Conservation (phyloP, 305 asterid species). For the Stenogyne calaminthoides region DNA sequence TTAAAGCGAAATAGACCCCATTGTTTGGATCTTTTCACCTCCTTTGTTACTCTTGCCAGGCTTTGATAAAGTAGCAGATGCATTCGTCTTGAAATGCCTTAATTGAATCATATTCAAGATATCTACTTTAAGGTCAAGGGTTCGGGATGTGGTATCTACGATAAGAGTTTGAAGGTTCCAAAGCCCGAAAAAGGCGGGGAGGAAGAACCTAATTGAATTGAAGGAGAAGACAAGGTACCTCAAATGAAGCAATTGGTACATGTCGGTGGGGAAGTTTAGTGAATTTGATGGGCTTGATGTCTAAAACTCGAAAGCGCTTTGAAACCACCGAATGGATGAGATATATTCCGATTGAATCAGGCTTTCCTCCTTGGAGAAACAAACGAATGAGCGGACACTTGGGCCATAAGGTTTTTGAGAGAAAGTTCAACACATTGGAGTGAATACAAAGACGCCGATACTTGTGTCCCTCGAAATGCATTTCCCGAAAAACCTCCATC, state of each 20-base stretch:
- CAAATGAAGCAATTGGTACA: too few species aligned
- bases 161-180: constrained; percentile 50
- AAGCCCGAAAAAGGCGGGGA: constrained; percentile 26
- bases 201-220: constrained; percentile 29
- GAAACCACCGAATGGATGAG: constrained; percentile 33
- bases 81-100: neutral
- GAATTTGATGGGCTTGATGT: constrained; percentile 29
- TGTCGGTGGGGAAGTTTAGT: too few species aligned
- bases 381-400: constrained; percentile 36
- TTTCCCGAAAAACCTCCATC: constrained; percentile 26
- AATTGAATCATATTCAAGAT: constrained; percentile 19
- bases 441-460: constrained; percentile 46
- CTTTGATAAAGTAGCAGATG: constrained; percentile 18
- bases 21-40: constrained; percentile 23
- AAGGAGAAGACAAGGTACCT: constrained; percentile 14
- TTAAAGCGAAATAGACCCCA: constrained; percentile 12
- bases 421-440: constrained; percentile 18
- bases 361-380: constrained; percentile 28
- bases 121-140: constrained; percentile 19
- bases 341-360: neutral
- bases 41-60: neutral
- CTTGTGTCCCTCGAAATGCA: neutral
- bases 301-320: constrained; percentile 37
- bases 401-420: constrained; percentile 22
- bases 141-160: constrained; percentile 27